Conservation (phyloP, 768 basidiomycete genomes). For the Boletus bicolor region DNA sequence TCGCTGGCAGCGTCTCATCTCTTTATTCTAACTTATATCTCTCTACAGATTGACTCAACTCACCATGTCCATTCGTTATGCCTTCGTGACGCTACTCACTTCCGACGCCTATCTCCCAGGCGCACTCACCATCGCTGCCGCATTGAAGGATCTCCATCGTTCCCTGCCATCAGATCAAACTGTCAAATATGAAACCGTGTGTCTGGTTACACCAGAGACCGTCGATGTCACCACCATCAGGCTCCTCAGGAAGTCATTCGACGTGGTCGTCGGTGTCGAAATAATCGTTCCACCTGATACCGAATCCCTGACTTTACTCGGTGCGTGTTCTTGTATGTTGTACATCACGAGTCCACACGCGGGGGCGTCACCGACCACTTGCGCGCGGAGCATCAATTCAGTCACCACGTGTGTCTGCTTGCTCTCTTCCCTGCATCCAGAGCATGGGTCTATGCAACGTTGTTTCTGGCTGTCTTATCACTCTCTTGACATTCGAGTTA, state of each 20-base stretch:
- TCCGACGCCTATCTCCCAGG: conserved; percentile 93
- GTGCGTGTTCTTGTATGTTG: conserved; percentile 41
- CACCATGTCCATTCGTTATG: conserved; percentile 64
- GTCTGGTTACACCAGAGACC: conserved; percentile 91
- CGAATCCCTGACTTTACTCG: conserved; percentile 73
- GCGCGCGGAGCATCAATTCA: conserved; percentile 8
- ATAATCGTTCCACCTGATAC: conserved; percentile 68
- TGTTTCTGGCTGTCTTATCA: conserved; percentile 17
- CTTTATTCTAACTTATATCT: conserved; percentile 21
- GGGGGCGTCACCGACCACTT: neutral
- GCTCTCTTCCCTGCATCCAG: conserved; percentile 7
- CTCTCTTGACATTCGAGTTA: neutral
- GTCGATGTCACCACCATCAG: conserved; percentile 82
- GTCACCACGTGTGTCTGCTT: conserved; percentile 4
- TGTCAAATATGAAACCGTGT: conserved; percentile 66
- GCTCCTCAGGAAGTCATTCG: conserved; percentile 73
- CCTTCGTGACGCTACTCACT: conserved; percentile 90
- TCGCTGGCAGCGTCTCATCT: neutral
- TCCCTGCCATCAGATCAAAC: conserved; percentile 42
- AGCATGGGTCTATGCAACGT: conserved; percentile 15
- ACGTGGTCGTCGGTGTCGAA: conserved; percentile 90
- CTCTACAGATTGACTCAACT: neutral
- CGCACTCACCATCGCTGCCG: conserved; percentile 80
- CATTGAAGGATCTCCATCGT: conserved; percentile 74
- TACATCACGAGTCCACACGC: conserved; percentile 2